phyloP scores from a whole-genome alignment of 345 rosid species.

The Tarenaya hassleriana region DNA sequence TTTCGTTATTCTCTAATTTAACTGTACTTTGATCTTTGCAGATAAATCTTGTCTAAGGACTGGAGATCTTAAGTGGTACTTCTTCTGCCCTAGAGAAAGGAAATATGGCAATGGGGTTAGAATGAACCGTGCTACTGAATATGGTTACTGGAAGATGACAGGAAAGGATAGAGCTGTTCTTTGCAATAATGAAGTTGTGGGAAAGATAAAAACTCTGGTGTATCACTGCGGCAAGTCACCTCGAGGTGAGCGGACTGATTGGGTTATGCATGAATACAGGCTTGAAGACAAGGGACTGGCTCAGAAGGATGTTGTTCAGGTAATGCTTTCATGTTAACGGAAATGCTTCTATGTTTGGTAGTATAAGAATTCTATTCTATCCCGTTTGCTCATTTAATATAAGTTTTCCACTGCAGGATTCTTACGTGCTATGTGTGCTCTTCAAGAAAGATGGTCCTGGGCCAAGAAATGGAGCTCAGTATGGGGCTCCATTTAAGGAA shows the following conservation, averaged over 20 bases:
- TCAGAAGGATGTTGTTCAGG: slow-evolving; percentile 32
- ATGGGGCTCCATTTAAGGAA: slow-evolving; percentile 91
- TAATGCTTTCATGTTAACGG: neutral
- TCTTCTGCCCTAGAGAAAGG: slow-evolving; percentile 69
- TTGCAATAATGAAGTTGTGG: slow-evolving; percentile 36
- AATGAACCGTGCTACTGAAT: slow-evolving; percentile 45
- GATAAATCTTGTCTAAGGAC: slow-evolving; percentile 33
- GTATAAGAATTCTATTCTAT: neutral
- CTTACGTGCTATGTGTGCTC: slow-evolving; percentile 78
- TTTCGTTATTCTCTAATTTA: neutral
- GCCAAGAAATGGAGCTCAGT: slow-evolving; percentile 94
- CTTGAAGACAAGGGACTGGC: slow-evolving; percentile 41
- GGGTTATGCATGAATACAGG: slow-evolving; percentile 88
- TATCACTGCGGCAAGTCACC: slow-evolving; percentile 55
- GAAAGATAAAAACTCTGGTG: slow-evolving; percentile 62
- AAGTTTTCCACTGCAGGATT: slow-evolving; percentile 46
- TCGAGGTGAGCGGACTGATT: slow-evolving; percentile 57
- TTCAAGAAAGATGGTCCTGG: slow-evolving; percentile 95
- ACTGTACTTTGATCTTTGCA: neutral
- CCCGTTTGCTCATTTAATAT: slow-evolving; percentile 1
- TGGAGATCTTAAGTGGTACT: slow-evolving; percentile 80
- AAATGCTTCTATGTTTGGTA: neutral
- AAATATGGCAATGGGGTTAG: slow-evolving; percentile 51
- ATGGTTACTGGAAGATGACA: slow-evolving; percentile 78
- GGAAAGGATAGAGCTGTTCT: slow-evolving; percentile 61